Conservation (phyloP, 1,284 basidiomycete genomes). For the Ceratorhiza oryzae-sativae region DNA sequence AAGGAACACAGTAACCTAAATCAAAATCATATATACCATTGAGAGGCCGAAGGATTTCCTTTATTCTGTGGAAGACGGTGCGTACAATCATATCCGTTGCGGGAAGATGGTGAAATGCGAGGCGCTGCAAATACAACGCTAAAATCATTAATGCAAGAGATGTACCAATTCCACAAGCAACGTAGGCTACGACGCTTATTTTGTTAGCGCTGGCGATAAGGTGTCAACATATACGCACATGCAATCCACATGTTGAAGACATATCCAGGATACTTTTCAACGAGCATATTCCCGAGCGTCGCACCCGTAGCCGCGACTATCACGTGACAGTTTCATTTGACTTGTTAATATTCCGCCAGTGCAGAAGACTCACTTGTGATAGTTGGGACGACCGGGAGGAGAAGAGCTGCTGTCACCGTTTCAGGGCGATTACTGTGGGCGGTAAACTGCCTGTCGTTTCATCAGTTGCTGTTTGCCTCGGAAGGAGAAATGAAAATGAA, state of each 20-base stretch:
- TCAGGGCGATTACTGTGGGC: conserved; percentile 34
- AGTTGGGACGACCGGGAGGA: conserved; percentile 36
- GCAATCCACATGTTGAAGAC: conserved; percentile 39
- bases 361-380: conserved; percentile 23
- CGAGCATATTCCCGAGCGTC: conserved; percentile 23
- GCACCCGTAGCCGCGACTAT: conserved; percentile 33
- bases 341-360: not conserved
- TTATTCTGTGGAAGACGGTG: not conserved
- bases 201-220: not conserved
- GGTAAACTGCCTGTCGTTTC: conserved; percentile 27
- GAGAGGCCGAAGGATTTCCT: not conserved
- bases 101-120: conserved; percentile 39
- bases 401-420: conserved; percentile 33
- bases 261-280: conserved; percentile 35
- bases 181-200: conserved; percentile 1
- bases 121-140: conserved; percentile 34
- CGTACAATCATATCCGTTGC: conserved; percentile 36
- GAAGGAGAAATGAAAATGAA: not conserved
- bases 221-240: conserved; percentile 4
- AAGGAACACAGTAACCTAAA: conserved; percentile 32
- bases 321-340: not conserved
- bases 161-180: conserved; percentile 36
- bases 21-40: not conserved
- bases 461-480: not conserved
- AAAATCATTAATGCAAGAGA: conserved; percentile 37